phyloP scores from a whole-genome alignment of 139 green algal genomes.

The Micractinium sp. region DNA sequence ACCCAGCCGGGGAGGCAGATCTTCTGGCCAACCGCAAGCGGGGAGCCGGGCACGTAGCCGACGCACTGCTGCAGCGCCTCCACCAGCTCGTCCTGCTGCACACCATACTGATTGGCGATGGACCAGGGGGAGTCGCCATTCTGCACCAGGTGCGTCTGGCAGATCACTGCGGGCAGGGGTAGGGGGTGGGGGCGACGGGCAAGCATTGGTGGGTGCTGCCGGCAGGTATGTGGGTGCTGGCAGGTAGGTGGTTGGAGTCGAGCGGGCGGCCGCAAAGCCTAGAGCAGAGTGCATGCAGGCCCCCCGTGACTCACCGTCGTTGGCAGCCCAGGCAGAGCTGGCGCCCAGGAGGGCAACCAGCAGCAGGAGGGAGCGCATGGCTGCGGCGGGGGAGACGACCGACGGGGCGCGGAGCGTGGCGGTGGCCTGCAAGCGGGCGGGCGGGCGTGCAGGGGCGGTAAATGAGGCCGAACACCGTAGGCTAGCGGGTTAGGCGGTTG shows the following conservation, averaged over 20 bases:
- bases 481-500: no score
- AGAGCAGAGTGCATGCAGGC: no score
- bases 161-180: conserved; percentile 19
- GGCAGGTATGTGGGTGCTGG: not conserved
- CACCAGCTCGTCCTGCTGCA: conserved; percentile 26
- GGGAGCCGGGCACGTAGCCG: conserved; percentile 9
- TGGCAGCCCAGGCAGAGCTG: not conserved
- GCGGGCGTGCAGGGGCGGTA: not conserved
- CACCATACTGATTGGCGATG: conserved; percentile 26
- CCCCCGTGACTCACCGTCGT: not conserved
- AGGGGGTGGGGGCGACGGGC: not conserved
- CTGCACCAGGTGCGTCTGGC: conserved; percentile 36
- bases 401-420: no score
- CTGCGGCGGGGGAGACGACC: not conserved
- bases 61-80: conserved; percentile 34
- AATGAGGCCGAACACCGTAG: not conserved
- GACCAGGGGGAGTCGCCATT: conserved; percentile 21
- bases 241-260: no score
- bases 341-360: not conserved
- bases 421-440: not conserved
- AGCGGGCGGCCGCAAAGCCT: no score
- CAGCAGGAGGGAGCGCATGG: not conserved
- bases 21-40: conserved; percentile 31
- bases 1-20: conserved; percentile 35
- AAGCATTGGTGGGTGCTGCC: not conserved